Evolutionary conservation across 192 early-diverging fungal genomes (phyloP).

Genomic region (Oehlia diaphana): DNA sequence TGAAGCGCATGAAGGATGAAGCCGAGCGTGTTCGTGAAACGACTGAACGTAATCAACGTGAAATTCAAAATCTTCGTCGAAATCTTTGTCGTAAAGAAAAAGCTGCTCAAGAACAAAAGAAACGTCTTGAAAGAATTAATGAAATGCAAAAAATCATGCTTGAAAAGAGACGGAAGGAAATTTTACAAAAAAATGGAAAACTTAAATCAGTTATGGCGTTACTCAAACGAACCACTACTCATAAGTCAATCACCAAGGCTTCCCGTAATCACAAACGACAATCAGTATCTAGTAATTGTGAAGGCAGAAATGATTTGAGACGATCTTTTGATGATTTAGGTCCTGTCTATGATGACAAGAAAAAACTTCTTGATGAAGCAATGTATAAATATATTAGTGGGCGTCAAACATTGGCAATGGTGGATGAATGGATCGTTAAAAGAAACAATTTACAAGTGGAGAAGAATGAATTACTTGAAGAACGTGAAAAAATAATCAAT

Average conservation of each 20-base stretch:
- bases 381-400: conserved; percentile 56
- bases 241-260: conserved; percentile 44
- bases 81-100: conserved; percentile 57
- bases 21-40: conserved; percentile 60
- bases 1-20: conserved; percentile 74
- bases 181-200: conserved; percentile 38
- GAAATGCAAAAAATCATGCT: conserved; percentile 58
- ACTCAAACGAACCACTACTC: conserved; percentile 52
- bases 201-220: conserved; percentile 50
- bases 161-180: conserved; percentile 59
- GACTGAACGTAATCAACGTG: conserved; percentile 53
- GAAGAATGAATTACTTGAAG: conserved; percentile 48
- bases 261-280: conserved; percentile 30
- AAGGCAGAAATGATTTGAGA: conserved; percentile 22
- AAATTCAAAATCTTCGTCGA: conserved; percentile 58
- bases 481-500: conserved; percentile 47
- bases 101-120: conserved; percentile 48
- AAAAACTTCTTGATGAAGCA: conserved; percentile 54
- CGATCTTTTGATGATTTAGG: conserved; percentile 22
- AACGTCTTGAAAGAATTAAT: conserved; percentile 53
- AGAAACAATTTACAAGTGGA: conserved; percentile 48
- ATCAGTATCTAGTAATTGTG: conserved; percentile 7
- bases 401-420: conserved; percentile 47
- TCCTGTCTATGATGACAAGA: conserved; percentile 41
- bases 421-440: conserved; percentile 57